phyloP scores from a whole-genome alignment of 2,329 filamentous ascomycete species.

The Aplosporella prunicola region DNA sequence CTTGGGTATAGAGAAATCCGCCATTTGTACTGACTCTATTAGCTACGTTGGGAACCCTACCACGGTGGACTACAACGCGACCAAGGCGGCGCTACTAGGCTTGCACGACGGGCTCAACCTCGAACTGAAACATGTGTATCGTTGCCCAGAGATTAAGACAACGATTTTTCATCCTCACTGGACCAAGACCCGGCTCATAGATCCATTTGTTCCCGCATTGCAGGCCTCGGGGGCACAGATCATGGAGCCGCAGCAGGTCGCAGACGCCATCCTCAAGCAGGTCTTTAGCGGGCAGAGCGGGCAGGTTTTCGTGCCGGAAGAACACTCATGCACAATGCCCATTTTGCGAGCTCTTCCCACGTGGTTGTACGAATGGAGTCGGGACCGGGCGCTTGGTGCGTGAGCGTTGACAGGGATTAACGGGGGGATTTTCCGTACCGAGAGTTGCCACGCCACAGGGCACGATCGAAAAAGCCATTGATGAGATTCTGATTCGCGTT shows the following conservation, averaged over 20 bases:
- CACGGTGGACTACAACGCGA: conserved; percentile 21
- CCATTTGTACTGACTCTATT: too few relatives aligned
- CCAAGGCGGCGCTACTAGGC: conserved; percentile 21
- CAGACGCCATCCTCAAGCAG: conserved; percentile 19
- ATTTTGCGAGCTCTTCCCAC: conserved; percentile 21
- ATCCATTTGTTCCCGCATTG: too few relatives aligned
- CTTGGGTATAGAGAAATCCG: conserved; percentile 17
- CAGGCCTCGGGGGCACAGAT: conserved; percentile 15
- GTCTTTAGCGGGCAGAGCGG: conserved; percentile 19
- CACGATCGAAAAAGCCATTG: too few relatives aligned
- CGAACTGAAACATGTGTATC: conserved; percentile 27
- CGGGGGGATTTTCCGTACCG: too few relatives aligned
- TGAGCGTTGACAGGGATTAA: too few relatives aligned
- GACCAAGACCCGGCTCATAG: conserved; percentile 20
- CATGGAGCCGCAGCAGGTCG: conserved; percentile 18
- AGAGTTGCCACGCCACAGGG: too few relatives aligned
- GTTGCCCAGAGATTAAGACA: conserved; percentile 19
- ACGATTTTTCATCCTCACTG: conserved; percentile 21
- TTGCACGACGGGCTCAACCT: conserved; percentile 27
- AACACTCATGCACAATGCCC: conserved; percentile 16
- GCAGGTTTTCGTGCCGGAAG: conserved; percentile 17
- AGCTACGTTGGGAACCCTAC: conserved; percentile 19
- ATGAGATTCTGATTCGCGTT: too few relatives aligned
- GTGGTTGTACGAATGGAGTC: conserved; percentile 22
- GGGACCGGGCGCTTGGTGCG: too few relatives aligned